Evolutionary conservation across 495 filamentous ascomycete genomes (phyloP), one percentile per base, ranked within the genome.

Genomic region (Geopyxis carbonaria): DNA sequence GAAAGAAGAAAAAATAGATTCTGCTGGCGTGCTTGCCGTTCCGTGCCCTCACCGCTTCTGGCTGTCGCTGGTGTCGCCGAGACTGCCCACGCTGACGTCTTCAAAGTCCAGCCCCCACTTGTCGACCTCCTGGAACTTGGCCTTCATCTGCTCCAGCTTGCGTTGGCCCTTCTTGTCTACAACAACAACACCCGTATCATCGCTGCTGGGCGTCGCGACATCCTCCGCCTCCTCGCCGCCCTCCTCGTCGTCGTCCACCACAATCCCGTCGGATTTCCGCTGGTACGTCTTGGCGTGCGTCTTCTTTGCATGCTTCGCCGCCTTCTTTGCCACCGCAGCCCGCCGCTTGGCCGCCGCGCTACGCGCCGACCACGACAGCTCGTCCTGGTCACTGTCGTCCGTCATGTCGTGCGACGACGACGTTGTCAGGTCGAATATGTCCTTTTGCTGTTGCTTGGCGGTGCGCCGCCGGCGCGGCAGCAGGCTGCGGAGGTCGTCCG

Each of bases 91-190:
- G 22, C 55, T 62, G 23, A 73, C 59, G 33, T 73, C 68, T 55
- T 82, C 77, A 64, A 77, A 82, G 41, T 79, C 76, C 67, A 82
- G 64, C 45, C 78, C 58, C 75, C 75, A 80, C 43, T 68, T 53
- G 60, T 82, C 77, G 24, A 82, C 63, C 50, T 78, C 71, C 23
- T 65, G 62, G 53, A 82, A 82, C 45, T 79, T 79, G 45, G 57
- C 57, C 42, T 48, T 59, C 14, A 58, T 54, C 13, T 50, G 49
- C 44, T 59, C 59, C 32, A 72, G 45, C 50, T 63, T 60, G 27
- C 46, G 58, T 10, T 51, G 47, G 24, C 43, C 48, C 28, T 35
- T 37, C 16, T 27, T 37, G 3, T 38, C 22, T 14, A 32, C 5
- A 9, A 22, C 42, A 3, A 45, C 10, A 15, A 51, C 47, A 1